Percentiles rank a stretch among this genome's conserved stretches.
phyloP scores from a whole-genome alignment of 495 filamentous ascomycete genomes.

The Cladorrhinum samala region DNA sequence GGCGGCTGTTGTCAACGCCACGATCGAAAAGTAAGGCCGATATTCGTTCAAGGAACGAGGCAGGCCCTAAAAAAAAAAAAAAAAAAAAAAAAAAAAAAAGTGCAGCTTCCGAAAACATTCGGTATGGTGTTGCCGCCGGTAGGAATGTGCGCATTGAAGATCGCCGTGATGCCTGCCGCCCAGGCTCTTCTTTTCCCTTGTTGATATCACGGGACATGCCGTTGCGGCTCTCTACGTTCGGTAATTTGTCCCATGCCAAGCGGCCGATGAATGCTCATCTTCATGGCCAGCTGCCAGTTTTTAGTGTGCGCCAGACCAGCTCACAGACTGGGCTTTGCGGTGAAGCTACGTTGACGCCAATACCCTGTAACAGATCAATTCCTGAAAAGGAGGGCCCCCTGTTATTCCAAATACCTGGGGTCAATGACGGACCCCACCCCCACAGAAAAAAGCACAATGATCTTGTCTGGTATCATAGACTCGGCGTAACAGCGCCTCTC shows the following conservation, averaged over 20 bases:
- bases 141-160: not conserved
- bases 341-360: not conserved
- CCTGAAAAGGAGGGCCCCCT: not conserved
- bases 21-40: not conserved
- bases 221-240: slow-evolving; percentile 17
- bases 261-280: slow-evolving; percentile 18
- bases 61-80: too few species aligned
- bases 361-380: not conserved
- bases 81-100: too few species aligned
- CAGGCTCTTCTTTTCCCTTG: not conserved
- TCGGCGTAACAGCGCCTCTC: not conserved
- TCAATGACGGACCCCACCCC: slow-evolving; percentile 1
- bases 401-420: not conserved
- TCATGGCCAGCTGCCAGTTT: not conserved
- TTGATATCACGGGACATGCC: not conserved
- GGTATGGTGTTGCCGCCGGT: not conserved
- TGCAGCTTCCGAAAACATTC: not conserved
- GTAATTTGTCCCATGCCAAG: slow-evolving; percentile 29
- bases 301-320: slow-evolving; percentile 1
- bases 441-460: slow-evolving; percentile 1
- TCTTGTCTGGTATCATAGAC: too few species aligned
- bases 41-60: too few species aligned
- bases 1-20: not conserved
- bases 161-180: not conserved
- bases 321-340: not conserved